phyloP scores from a whole-genome alignment of 805 yeast species.

The Ogataea trehaloabstinens region DNA sequence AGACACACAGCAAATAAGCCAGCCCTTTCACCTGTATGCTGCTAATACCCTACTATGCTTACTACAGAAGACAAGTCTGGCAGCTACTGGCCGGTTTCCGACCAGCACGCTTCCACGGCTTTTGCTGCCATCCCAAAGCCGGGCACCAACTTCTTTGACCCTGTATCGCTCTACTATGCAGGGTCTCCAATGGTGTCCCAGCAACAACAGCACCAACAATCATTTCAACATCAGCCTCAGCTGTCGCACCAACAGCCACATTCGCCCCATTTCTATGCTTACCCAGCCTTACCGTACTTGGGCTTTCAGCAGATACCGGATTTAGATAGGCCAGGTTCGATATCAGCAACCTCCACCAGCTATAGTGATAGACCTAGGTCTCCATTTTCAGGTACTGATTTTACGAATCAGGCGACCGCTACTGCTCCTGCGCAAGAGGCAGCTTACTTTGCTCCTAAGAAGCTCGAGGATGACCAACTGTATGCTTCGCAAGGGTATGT shows the following conservation, averaged over 20 bases:
- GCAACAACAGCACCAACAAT: conserved; percentile 4
- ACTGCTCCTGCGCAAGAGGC: conserved; percentile 1
- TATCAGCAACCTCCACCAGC: conserved; percentile 8
- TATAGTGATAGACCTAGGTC: conserved; percentile 5
- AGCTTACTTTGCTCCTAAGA: conserved; percentile 5
- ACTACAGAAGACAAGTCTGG: conserved; percentile 4
- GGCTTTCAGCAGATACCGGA: conserved; percentile 4
- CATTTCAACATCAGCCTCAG: neutral
- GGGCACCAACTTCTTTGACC: conserved; percentile 3
- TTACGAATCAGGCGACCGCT: conserved; percentile 1
- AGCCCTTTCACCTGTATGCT: no score
- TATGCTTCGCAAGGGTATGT: conserved; percentile 5
- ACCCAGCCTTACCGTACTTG: neutral
- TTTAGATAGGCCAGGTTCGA: conserved; percentile 2
- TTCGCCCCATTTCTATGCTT: neutral
- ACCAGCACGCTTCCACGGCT: neutral
- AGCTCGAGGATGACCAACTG: conserved; percentile 14
- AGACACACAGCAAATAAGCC: no score
- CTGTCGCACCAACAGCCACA: neutral
- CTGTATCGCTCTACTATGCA: conserved; percentile 1
- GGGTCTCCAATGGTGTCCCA: conserved; percentile 4
- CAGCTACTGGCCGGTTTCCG: neutral
- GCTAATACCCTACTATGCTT: conserved; percentile 3
- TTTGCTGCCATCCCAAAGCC: neutral
- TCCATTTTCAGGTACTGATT: neutral